Evolutionary conservation across 164 flowering plant genomes (phyloP), one percentile per base, ranked within the genome.

Genomic region (Cinnamomum chago): DNA sequence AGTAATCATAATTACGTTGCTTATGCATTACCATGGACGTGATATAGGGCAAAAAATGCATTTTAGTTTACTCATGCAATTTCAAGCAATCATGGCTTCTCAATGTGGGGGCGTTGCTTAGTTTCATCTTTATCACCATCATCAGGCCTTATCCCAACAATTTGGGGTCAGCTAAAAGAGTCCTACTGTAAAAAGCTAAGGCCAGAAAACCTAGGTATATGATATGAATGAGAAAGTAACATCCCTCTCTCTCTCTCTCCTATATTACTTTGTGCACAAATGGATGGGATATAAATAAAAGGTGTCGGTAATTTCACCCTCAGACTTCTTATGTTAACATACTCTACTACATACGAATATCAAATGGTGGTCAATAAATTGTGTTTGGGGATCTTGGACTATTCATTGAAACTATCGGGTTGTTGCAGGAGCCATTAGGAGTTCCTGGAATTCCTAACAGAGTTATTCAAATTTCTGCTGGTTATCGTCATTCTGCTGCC

Each of bases 401-500:
- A 23, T 58, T 25, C 51, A 65, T 22, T 71, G 33, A 66, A 58
- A 13, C 51, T 68, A 11, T 10, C 3, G 3, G 22, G 17, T 52
- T 72, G 60, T 73, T 71, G 67, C 83, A 94, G 98, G 95, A 83
- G 73, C 98, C 98, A 18, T 68, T 85, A 71, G 83, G 85, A 81
- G 85, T 95, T 72, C 74, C 85, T 74, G 88, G 94, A 72, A 72
- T 91, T 69, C 71, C 85, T 17, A 81, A 85, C 76, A 83, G 86
- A 80, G 76, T 89, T 58, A 71, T 83, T 66, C 84, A 84, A 58
- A 82, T 95, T 70, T 85, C 97, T 76, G 96, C 97, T 80, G 98
- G 98, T 40, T 95, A 88, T 82, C 79, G 84, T 83, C 97, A 93
- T 79, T 95, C 97, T 69, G 82, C 88, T 76, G 97, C 94, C 71